These are phyloP conservation scores for Allantophomopsis cytisporea DNA, from an alignment of 2,329 filamentous ascomycete genomes.

Conservation along the genomic window DNA sequence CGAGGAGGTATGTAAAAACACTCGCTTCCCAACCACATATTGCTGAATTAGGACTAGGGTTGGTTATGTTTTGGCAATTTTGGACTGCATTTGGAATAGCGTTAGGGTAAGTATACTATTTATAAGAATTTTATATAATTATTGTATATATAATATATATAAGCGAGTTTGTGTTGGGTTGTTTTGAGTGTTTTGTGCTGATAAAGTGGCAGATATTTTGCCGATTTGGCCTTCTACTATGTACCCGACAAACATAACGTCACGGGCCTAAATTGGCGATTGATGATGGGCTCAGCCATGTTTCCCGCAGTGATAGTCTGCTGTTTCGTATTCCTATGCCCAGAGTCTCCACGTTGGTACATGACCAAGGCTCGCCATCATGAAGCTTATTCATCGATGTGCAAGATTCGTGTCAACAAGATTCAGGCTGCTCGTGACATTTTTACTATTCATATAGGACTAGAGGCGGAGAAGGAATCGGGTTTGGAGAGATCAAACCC, in stretches of 20 bases:
- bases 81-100: conserved; percentile 33
- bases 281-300: conserved; percentile 57
- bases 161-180: not conserved
- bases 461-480: conserved; percentile 39
- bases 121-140: conserved; percentile 21
- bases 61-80: conserved; percentile 64
- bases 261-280: conserved; percentile 47
- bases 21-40: too few species aligned
- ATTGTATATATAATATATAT: not conserved
- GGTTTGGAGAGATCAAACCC: conserved; percentile 34
- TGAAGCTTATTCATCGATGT: conserved; percentile 33
- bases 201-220: conserved; percentile 32
- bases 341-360: conserved; percentile 36
- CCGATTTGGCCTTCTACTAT: conserved; percentile 46
- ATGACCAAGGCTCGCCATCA: conserved; percentile 30
- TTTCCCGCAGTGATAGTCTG: conserved; percentile 44
- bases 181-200: not conserved
- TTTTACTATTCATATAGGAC: conserved; percentile 41
- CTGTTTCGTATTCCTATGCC: conserved; percentile 24
- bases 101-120: too few species aligned
- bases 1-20: conserved; percentile 33
- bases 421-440: conserved; percentile 41
- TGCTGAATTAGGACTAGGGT: conserved; percentile 3
- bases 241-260: conserved; percentile 36
- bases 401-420: conserved; percentile 31